Evolutionary conservation across 257 asterid species (phyloP).

Genomic region (Mitragyna speciosa): DNA sequence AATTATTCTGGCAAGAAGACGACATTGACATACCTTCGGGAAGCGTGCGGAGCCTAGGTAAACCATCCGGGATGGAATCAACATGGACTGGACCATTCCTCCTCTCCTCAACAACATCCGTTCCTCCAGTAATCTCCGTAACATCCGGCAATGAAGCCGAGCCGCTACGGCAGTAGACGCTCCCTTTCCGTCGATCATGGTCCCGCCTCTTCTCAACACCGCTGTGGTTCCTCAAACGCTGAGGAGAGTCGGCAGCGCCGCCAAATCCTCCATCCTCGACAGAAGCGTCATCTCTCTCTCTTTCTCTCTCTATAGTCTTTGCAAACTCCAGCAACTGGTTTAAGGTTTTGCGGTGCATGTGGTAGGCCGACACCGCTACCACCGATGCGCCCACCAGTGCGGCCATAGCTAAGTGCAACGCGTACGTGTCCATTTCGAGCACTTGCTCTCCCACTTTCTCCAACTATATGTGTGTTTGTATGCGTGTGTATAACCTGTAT

Average conservation of each 20-base stretch:
- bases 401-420: constrained; percentile 89
- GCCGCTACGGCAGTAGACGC: constrained; percentile 49
- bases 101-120: constrained; percentile 46
- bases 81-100: constrained; percentile 54
- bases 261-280: constrained; percentile 28
- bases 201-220: constrained; percentile 36
- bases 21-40: constrained; percentile 59
- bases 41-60: constrained; percentile 73
- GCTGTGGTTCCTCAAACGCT: constrained; percentile 43
- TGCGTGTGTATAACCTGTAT: not conserved
- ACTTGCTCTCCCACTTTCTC: not conserved
- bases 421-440: constrained; percentile 59
- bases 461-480: not conserved
- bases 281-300: constrained; percentile 33
- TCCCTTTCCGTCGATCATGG: constrained; percentile 44
- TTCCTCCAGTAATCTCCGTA: constrained; percentile 37
- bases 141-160: constrained; percentile 73
- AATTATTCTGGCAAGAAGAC: constrained; percentile 25
- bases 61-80: constrained; percentile 67
- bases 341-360: constrained; percentile 87
- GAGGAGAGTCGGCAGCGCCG: constrained; percentile 46
- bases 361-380: constrained; percentile 87
- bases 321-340: constrained; percentile 79
- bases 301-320: constrained; percentile 67
- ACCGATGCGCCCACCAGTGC: constrained; percentile 89